A percentile compares a stretch with the other conserved stretches of the same genome.
phyloP scores from a whole-genome alignment of 352 stramenopile species.

The Phytophthora megakarya region DNA sequence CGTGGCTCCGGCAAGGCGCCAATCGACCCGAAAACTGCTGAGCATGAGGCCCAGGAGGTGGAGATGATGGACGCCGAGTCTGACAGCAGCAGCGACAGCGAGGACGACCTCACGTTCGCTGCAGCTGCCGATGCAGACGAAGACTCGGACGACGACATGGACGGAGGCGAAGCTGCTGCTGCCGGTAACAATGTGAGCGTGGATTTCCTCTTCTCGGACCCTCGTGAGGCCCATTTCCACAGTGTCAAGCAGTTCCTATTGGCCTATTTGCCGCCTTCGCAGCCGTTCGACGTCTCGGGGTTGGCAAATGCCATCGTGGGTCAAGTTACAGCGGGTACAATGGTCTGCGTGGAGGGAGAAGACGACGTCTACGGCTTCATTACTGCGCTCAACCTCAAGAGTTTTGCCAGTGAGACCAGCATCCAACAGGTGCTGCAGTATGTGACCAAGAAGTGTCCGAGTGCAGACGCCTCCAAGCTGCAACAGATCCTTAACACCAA shows the following conservation, averaged over 20 bases:
- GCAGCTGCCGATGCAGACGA: constrained; percentile 42
- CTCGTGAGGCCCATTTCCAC: constrained; percentile 82
- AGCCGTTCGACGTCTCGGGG: constrained; percentile 84
- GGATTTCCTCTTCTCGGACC: constrained; percentile 87
- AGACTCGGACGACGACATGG: constrained; percentile 62
- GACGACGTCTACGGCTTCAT: constrained; percentile 88
- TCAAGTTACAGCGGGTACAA: constrained; percentile 76
- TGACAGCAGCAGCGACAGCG: constrained; percentile 50
- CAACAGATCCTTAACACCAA: constrained; percentile 66
- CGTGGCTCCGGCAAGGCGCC: constrained; percentile 30
- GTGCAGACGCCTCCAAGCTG: constrained; percentile 47
- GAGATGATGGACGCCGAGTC: constrained; percentile 60
- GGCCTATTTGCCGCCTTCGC: constrained; percentile 70
- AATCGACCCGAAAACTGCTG: constrained; percentile 15
- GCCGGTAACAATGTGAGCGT: constrained; percentile 61
- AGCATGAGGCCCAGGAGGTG: constrained; percentile 33
- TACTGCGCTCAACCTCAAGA: constrained; percentile 72
- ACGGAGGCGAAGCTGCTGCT: constrained; percentile 49
- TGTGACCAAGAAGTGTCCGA: constrained; percentile 76
- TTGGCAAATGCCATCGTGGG: constrained; percentile 75
- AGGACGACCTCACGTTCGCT: constrained; percentile 69
- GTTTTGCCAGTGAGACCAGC: constrained; percentile 54
- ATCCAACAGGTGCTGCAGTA: constrained; percentile 82
- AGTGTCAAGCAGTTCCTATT: constrained; percentile 87
- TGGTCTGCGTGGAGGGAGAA: constrained; percentile 82